phyloP scores from a whole-genome alignment of 2,329 filamentous ascomycete genomes.

The Fusarium continuum region DNA sequence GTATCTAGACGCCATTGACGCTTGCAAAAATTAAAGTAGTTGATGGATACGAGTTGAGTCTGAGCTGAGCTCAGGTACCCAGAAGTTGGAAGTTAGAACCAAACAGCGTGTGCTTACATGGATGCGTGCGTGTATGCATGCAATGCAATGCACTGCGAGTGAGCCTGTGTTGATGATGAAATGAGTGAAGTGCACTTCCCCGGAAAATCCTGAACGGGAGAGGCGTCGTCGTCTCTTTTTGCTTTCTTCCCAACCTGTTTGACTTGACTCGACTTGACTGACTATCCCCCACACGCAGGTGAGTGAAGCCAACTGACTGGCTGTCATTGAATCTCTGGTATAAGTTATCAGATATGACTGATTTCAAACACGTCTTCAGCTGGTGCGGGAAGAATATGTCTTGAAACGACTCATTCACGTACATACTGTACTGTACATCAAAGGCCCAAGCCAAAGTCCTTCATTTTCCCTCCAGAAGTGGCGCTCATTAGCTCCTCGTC shows the following conservation, averaged over 20 bases:
- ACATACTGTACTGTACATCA: neutral
- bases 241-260: too few relatives aligned
- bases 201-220: slow-evolving; percentile 37
- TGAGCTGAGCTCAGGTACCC: slow-evolving; percentile 18
- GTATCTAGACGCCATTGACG: slow-evolving; percentile 38
- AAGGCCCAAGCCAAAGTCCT: neutral
- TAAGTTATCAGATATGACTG: slow-evolving; percentile 23
- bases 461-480: neutral
- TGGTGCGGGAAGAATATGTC: neutral
- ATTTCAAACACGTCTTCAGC: slow-evolving; percentile 15
- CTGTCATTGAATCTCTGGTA: neutral
- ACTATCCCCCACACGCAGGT: slow-evolving; percentile 11
- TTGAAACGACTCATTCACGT: slow-evolving; percentile 13
- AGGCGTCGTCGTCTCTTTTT: slow-evolving; percentile 40
- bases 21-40: slow-evolving; percentile 9
- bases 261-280: too few relatives aligned
- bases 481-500: slow-evolving; percentile 12
- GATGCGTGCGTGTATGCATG: neutral
- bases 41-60: slow-evolving; percentile 1
- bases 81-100: too few relatives aligned
- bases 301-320: slow-evolving; percentile 6
- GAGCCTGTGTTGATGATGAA: neutral
- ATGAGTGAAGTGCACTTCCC: slow-evolving; percentile 22
- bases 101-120: neutral
- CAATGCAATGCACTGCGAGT: neutral